Percentiles rank a stretch among this genome's conserved stretches.
Conservation (phyloP, 495 filamentous ascomycete species). For the Penicillium dipodomyicola region DNA sequence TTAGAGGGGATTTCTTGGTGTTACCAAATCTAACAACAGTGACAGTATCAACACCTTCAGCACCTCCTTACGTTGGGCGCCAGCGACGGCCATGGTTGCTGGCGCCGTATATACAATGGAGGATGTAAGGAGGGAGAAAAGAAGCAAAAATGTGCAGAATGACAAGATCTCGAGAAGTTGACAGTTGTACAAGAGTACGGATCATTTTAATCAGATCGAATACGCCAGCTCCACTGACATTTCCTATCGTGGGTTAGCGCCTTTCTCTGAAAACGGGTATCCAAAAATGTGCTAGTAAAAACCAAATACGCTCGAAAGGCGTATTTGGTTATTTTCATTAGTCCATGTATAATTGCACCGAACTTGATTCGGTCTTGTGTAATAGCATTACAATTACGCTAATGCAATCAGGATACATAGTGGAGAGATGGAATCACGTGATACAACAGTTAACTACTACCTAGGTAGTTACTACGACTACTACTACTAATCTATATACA, state of each 20-base stretch:
- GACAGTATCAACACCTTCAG: constrained; percentile 76
- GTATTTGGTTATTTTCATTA: neutral
- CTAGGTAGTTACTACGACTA: too few species aligned
- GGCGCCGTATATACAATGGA: constrained; percentile 7
- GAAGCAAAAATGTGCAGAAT: neutral
- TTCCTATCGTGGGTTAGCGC: constrained; percentile 5
- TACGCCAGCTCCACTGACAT: constrained; percentile 1
- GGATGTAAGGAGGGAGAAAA: neutral
- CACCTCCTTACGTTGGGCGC: constrained; percentile 68
- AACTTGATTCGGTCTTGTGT: neutral
- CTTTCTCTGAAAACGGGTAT: neutral
- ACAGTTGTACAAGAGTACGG: neutral
- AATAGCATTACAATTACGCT: neutral
- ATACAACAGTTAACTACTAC: too few species aligned
- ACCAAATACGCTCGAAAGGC: neutral
- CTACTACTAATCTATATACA: too few species aligned
- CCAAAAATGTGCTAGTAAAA: neutral
- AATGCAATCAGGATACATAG: too few species aligned
- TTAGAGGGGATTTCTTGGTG: constrained; percentile 1
- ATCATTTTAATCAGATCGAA: constrained; percentile 5
- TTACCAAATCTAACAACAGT: constrained; percentile 67
- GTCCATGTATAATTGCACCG: neutral
- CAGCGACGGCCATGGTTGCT: constrained; percentile 38
- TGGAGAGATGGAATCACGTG: too few species aligned
- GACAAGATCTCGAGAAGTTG: neutral